Evolutionary conservation across 768 basidiomycete genomes (phyloP).

Genomic region (Trametes cingulata): DNA sequence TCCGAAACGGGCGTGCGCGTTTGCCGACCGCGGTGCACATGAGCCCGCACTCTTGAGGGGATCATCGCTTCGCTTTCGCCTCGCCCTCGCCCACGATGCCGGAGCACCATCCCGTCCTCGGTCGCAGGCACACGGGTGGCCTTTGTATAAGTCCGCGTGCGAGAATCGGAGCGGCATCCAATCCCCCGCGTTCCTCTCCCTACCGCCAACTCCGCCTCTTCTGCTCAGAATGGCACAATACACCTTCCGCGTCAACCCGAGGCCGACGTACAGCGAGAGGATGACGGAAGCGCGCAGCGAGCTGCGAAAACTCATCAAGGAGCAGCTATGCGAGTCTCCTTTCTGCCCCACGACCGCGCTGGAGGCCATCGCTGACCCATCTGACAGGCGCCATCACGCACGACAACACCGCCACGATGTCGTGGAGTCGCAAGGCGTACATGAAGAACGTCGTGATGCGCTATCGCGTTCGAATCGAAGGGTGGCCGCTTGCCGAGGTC

Average conservation of each 20-base stretch:
- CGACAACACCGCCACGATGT: conserved; percentile 30
- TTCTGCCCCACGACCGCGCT: neutral
- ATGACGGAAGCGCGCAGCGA: conserved; percentile 33
- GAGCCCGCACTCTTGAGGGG: conserved; percentile 4
- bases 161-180: conserved; percentile 14
- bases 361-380: neutral
- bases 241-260: conserved; percentile 29
- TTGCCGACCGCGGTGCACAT: conserved; percentile 18
- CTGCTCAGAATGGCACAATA: conserved; percentile 14
- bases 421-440: conserved; percentile 27
- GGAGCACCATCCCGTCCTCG: neutral
- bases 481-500: conserved; percentile 30
- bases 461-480: conserved; percentile 31
- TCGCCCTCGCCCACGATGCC: conserved; percentile 19
- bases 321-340: conserved; percentile 28
- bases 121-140: conserved; percentile 3
- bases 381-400: conserved; percentile 28
- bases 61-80: conserved; percentile 19
- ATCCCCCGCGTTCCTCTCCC: conserved; percentile 12
- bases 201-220: conserved; percentile 17
- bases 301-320: conserved; percentile 30
- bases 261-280: conserved; percentile 31
- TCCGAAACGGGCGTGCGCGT: conserved; percentile 13
- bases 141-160: conserved; percentile 14
- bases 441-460: conserved; percentile 31